Conservation (phyloP, 805 yeast species). For the Myxozyma sirexii region DNA sequence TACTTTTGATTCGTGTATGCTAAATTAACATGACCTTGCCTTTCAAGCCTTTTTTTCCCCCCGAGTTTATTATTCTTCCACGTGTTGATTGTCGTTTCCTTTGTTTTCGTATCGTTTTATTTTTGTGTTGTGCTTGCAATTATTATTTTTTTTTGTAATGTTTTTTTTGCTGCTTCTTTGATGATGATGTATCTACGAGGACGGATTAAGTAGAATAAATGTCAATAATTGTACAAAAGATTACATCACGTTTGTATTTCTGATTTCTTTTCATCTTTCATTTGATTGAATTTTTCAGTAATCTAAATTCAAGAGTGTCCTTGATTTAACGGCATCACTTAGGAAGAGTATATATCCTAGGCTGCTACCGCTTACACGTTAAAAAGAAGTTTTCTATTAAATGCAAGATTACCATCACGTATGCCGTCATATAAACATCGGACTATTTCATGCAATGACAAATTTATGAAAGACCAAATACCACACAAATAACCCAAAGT, state of each 20-base stretch:
- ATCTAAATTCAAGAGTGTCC: too few species aligned
- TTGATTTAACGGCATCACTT: too few species aligned
- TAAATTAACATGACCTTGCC: not conserved
- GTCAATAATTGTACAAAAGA: constrained; percentile 4
- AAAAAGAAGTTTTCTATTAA: too few species aligned
- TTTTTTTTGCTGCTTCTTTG: not conserved
- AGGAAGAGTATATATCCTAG: too few species aligned
- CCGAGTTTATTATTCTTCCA: too few species aligned
- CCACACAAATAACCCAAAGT: too few species aligned
- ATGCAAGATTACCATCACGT: too few species aligned
- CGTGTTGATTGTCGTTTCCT: not conserved
- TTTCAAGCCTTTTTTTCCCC: too few species aligned
- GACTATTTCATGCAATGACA: too few species aligned
- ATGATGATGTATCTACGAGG: constrained; percentile 2
- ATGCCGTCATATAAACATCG: too few species aligned
- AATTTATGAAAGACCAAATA: too few species aligned
- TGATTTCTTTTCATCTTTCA: not conserved
- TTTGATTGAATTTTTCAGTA: not conserved
- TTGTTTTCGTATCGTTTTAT: not conserved
- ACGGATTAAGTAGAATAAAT: constrained; percentile 7
- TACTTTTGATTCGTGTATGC: not conserved
- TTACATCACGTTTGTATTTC: not conserved
- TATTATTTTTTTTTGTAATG: not conserved
- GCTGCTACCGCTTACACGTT: too few species aligned
- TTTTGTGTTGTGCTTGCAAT: not conserved